Evolutionary conservation across 208 protist genomes (phyloP).

Genomic region (Leishmania amazonensis): DNA sequence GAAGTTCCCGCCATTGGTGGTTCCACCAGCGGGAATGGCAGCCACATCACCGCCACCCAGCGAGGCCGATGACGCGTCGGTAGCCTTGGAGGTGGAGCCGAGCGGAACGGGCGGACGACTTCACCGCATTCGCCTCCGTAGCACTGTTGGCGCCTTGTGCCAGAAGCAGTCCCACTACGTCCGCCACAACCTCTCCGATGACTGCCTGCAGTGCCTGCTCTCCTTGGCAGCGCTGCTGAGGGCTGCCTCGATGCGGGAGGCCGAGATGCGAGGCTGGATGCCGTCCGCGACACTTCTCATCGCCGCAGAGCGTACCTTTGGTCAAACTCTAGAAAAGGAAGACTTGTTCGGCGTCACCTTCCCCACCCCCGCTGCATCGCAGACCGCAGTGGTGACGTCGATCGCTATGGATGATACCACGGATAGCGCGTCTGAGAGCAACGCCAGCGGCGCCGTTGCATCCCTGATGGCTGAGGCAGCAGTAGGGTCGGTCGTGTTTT

Average conservation of each 20-base stretch:
- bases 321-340: constrained; percentile 69
- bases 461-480: neutral
- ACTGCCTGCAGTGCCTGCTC: constrained; percentile 66
- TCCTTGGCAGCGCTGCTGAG: constrained; percentile 46
- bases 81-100: constrained; percentile 52
- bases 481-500: constrained; percentile 41
- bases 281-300: constrained; percentile 79
- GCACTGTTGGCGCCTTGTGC: constrained; percentile 47
- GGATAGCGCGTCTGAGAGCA: neutral
- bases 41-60: neutral
- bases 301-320: constrained; percentile 83
- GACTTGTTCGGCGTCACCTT: constrained; percentile 65
- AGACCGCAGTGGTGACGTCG: neutral
- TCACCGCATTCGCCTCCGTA: constrained; percentile 79
- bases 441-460: neutral
- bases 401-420: neutral
- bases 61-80: neutral
- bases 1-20: constrained; percentile 81
- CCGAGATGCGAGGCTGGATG: constrained; percentile 58
- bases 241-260: constrained; percentile 59
- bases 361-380: neutral
- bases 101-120: constrained; percentile 83
- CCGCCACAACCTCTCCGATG: constrained; percentile 67
- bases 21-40: constrained; percentile 36
- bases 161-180: constrained; percentile 66